Evolutionary conservation across 257 asterid species (phyloP).

Genomic region (Ligustrum vulgare): DNA sequence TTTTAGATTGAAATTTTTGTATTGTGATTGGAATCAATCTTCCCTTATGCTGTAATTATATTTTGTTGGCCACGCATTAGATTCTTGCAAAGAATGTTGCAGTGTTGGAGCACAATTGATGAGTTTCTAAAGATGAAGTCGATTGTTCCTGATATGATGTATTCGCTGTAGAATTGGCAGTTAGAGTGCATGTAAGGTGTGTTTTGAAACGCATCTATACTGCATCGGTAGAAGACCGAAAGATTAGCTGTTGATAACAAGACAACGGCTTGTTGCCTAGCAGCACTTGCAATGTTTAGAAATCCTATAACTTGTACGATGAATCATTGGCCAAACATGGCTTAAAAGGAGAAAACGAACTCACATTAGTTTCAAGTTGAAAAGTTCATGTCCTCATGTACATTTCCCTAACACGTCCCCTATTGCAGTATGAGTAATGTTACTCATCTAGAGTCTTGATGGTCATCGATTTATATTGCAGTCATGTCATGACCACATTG

Average conservation of each 20-base stretch:
- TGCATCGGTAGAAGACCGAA: conserved; percentile 44
- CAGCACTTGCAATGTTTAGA: conserved; percentile 41
- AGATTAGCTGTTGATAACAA: conserved; percentile 43
- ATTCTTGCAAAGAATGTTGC: conserved; percentile 39
- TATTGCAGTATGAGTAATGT: no score
- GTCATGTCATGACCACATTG: no score
- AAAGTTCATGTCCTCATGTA: background rate
- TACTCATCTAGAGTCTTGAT: no score
- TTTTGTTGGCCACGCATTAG: conserved; percentile 45
- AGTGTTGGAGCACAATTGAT: conserved; percentile 50
- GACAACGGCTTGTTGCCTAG: conserved; percentile 57
- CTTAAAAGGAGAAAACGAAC: conserved; percentile 2
- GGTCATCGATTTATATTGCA: no score
- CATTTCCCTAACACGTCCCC: background rate
- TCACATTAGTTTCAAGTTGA: background rate
- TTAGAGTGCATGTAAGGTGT: conserved; percentile 50
- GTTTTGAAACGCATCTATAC: conserved; percentile 46
- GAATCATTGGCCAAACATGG: conserved; percentile 39
- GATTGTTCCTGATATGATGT: conserved; percentile 48
- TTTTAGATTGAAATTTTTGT: conserved; percentile 34
- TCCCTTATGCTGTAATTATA: conserved; percentile 54
- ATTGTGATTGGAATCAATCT: conserved; percentile 48
- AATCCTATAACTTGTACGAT: conserved; percentile 40
- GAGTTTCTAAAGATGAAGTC: conserved; percentile 63
- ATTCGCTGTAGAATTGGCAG: conserved; percentile 55